These are phyloP conservation scores for Chlorella sp. DNA, from an alignment of 139 green algal species.

Conservation along the genomic window DNA sequence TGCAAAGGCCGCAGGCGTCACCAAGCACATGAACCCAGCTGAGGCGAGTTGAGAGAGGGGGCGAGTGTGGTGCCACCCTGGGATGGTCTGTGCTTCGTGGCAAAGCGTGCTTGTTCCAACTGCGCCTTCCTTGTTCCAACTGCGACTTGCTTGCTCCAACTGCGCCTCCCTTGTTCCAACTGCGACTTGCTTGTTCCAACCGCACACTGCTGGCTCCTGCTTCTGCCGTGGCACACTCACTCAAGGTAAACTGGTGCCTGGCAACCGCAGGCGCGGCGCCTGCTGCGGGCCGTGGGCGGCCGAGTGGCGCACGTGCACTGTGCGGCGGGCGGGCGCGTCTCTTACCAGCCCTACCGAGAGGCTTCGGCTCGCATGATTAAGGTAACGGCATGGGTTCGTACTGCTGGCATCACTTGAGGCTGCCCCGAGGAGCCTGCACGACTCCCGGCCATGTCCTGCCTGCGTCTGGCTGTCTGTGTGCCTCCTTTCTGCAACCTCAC, in stretches of 20 bases:
- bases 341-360: conserved; percentile 61
- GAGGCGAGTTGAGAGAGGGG: conserved; percentile 39
- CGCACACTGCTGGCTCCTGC: too few species aligned
- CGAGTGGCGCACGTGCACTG: conserved; percentile 58
- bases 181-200: too few species aligned
- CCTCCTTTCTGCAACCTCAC: not conserved
- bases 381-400: not conserved
- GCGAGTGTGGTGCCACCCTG: too few species aligned
- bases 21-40: conserved; percentile 63
- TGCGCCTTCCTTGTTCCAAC: too few species aligned
- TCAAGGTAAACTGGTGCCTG: too few species aligned
- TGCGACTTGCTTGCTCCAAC: too few species aligned
- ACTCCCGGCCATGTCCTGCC: too few species aligned
- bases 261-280: conserved; percentile 44
- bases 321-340: conserved; percentile 53
- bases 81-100: not conserved
- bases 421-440: too few species aligned
- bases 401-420: too few species aligned
- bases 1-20: conserved; percentile 56
- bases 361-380: not conserved
- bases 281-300: conserved; percentile 51
- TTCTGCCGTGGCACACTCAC: too few species aligned
- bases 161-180: too few species aligned
- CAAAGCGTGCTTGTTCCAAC: not conserved
- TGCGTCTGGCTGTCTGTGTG: too few species aligned